A percentile compares a stretch with the other conserved stretches of the same genome.
phyloP scores from a whole-genome alignment of 164 flowering plant species.

The Nymphaea thermarum region DNA sequence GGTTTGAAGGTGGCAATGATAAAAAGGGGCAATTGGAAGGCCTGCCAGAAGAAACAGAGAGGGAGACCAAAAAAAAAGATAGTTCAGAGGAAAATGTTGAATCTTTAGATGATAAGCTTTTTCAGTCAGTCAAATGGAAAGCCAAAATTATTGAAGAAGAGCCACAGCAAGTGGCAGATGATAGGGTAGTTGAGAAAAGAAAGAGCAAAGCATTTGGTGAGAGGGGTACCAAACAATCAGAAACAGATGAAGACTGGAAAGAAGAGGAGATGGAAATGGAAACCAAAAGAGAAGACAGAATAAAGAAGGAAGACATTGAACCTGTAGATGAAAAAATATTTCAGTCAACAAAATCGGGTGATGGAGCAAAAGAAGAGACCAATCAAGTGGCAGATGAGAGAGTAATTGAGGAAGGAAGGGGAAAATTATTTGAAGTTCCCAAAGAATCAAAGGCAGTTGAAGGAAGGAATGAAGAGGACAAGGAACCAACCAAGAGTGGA shows the following conservation, averaged over 20 bases:
- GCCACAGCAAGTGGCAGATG: conserved; percentile 2
- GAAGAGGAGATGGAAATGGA: background rate
- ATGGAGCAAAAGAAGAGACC: background rate
- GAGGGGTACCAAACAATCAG: background rate
- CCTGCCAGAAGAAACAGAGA: background rate
- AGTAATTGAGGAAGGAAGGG: background rate
- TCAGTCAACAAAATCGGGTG: background rate
- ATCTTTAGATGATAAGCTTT: conserved; percentile 7
- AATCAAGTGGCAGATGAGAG: background rate
- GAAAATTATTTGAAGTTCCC: background rate
- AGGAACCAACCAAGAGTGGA: background rate
- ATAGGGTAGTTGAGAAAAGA: conserved; percentile 3
- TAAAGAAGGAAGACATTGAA: too few species aligned
- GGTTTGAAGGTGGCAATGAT: background rate
- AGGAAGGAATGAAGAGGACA: background rate
- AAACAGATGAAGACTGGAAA: background rate
- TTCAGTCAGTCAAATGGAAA: background rate
- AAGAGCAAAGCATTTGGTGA: background rate
- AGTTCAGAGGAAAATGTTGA: conserved; percentile 1
- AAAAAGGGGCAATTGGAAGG: background rate
- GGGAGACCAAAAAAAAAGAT: background rate
- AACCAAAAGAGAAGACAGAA: background rate
- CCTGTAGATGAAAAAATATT: too few species aligned
- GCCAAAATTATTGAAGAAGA: background rate
- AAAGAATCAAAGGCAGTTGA: too few species aligned